Percentiles rank a stretch among this genome's conserved stretches.
Conservation (phyloP, 2,329 filamentous ascomycete genomes). For the Samsoniella hepiali region DNA sequence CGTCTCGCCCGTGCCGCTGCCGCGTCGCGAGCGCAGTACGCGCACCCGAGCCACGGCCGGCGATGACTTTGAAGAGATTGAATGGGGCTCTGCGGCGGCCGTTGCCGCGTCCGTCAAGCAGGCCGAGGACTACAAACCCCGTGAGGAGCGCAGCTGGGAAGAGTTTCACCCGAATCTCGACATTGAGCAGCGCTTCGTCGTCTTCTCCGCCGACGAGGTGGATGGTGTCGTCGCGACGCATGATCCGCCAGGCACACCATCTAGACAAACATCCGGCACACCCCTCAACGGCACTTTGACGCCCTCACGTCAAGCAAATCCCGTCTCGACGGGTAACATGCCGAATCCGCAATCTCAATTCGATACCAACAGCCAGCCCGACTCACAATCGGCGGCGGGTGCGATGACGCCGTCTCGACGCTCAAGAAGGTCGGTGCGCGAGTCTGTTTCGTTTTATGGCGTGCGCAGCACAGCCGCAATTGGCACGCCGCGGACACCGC, state of each 20-base stretch:
- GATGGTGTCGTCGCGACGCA: constrained; percentile 65
- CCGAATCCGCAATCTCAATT: constrained; percentile 36
- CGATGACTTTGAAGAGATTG: constrained; percentile 57
- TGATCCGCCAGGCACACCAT: constrained; percentile 37
- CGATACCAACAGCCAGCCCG: constrained; percentile 23
- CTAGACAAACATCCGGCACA: constrained; percentile 36
- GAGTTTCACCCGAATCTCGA: constrained; percentile 96
- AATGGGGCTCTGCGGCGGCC: constrained; percentile 80
- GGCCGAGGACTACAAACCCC: constrained; percentile 92
- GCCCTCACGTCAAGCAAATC: constrained; percentile 45
- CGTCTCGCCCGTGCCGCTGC: constrained; percentile 41
- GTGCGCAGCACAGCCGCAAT: constrained; percentile 44
- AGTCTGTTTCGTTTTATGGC: constrained; percentile 52
- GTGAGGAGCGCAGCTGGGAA: constrained; percentile 95
- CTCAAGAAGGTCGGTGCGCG: constrained; percentile 46
- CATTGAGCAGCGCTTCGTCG: constrained; percentile 73
- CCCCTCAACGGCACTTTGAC: constrained; percentile 44
- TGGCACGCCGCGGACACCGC: constrained; percentile 53
- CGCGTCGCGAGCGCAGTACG: constrained; percentile 56
- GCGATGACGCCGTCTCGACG: constrained; percentile 34
- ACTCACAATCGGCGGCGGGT: constrained; percentile 24
- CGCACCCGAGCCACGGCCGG: constrained; percentile 52
- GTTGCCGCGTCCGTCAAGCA: constrained; percentile 85
- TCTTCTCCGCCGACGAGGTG: constrained; percentile 80
- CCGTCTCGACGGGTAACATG: constrained; percentile 41